Base-by-base conservation (phyloP, 495 filamentous ascomycete genomes). In the Cercophora sp. region DNA sequence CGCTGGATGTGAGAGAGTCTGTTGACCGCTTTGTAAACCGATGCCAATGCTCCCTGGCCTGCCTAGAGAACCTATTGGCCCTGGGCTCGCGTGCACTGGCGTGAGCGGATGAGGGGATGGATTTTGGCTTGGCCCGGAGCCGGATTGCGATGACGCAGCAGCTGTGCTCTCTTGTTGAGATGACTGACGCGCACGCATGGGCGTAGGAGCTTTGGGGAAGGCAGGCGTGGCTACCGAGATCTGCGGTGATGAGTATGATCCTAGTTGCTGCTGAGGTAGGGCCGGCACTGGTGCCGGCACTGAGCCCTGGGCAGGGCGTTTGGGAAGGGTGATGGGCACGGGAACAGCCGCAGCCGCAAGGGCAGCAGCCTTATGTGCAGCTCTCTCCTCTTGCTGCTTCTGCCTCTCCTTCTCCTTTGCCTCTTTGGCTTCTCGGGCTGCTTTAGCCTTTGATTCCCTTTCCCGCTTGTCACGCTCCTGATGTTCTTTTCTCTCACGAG, bases 141-240 rank as follows among this genome's bases (percentile, higher is more conserved):
- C 57, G 55, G 75, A 61, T 64, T 77, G 65, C 59, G 74, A 68
- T 70, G 87, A 37, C 82, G 87, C 8, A 82, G 87, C 35, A 69
- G 78, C 63, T 80, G 82, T 19, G 87, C 39, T 86, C 25, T 82
- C 88, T 65, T 96, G 89, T 48, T 92, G 88, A 11, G 92, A 96
- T 20, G 80, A 61, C 51, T 91, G 88, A 15, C 90, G 83, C 27
- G 80, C 74, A 39, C 86, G 85, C 51, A 79, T 84, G 11, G 90
- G 88, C 19, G 89, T 91, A 3, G 89, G 81, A 35, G 83, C 82
- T 65, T 96, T 96, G 1, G 92, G 86, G 34, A 94, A 70, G 31
- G 82, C 83, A 4, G 93, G 91, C 4, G 88, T 91, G 18, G 89
- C 85, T 55, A 88, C 77, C 24, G 84, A 69, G 29, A 91, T 75